These are phyloP conservation scores for Candida morakotiae DNA, from an alignment of 805 yeast species.

Conservation along the genomic window DNA sequence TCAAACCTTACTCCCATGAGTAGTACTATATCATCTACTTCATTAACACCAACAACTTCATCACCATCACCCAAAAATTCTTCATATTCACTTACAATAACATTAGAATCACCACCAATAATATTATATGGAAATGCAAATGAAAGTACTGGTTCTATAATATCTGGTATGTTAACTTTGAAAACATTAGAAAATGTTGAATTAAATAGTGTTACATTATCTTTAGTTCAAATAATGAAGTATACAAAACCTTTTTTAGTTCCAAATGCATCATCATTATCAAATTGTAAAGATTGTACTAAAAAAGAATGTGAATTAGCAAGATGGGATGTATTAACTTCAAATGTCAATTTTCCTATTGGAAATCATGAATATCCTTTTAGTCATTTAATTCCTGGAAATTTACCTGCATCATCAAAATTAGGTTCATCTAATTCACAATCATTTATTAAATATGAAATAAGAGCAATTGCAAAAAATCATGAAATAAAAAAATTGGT, in stretches of 20 bases:
- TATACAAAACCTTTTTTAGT: slow-evolving; percentile 65
- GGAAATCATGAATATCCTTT: slow-evolving; percentile 90
- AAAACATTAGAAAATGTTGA: slow-evolving; percentile 37
- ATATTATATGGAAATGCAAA: slow-evolving; percentile 74
- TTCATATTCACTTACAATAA: slow-evolving; percentile 42
- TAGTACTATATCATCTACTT: background rate
- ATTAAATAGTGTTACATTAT: slow-evolving; percentile 56
- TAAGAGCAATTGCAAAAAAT: slow-evolving; percentile 55
- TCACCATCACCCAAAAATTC: background rate
- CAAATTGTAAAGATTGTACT: slow-evolving; percentile 57
- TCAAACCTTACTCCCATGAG: background rate
- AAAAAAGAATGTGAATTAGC: slow-evolving; percentile 61
- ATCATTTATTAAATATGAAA: slow-evolving; percentile 64
- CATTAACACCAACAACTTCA: background rate
- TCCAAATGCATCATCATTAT: slow-evolving; percentile 40
- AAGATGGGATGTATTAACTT: slow-evolving; percentile 78
- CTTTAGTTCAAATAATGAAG: slow-evolving; percentile 67
- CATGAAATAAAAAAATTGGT: slow-evolving; percentile 30
- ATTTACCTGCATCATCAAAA: slow-evolving; percentile 75
- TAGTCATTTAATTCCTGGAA: slow-evolving; percentile 83
- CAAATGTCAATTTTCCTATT: slow-evolving; percentile 50
- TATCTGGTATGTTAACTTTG: slow-evolving; percentile 64
- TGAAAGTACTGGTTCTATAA: slow-evolving; percentile 80
- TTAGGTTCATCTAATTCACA: slow-evolving; percentile 49
- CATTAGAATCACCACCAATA: slow-evolving; percentile 88